phyloP scores from a whole-genome alignment of 2,329 filamentous ascomycete genomes.

The Coniochaeta sp. region DNA sequence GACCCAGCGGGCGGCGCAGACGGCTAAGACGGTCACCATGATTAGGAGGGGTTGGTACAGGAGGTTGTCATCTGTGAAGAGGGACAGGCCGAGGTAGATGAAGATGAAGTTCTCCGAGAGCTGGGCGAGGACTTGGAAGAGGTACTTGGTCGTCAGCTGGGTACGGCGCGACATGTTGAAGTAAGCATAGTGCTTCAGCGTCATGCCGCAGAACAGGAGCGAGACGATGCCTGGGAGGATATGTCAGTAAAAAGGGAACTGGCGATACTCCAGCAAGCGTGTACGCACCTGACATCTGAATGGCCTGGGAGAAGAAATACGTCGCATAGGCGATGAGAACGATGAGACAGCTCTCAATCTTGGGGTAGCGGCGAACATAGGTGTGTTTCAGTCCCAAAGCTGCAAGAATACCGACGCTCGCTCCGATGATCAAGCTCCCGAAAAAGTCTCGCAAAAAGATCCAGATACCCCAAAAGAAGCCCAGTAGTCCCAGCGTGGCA shows the following conservation, averaged over 20 bases:
- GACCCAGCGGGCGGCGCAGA: conserved; percentile 86
- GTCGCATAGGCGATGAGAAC: conserved; percentile 92
- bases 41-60: conserved; percentile 94
- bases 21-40: conserved; percentile 82
- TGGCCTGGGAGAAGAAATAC: conserved; percentile 95
- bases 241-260: conserved; percentile 11
- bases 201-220: conserved; percentile 94
- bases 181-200: conserved; percentile 97
- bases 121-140: conserved; percentile 92
- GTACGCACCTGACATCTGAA: conserved; percentile 83
- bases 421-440: conserved; percentile 82
- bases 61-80: conserved; percentile 85
- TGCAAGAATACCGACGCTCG: conserved; percentile 78
- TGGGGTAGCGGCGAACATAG: conserved; percentile 82
- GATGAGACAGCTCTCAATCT: conserved; percentile 93
- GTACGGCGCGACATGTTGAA: conserved; percentile 99
- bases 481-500: conserved; percentile 68
- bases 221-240: conserved; percentile 74
- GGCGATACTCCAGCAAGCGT: background rate
- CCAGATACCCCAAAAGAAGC: conserved; percentile 83
- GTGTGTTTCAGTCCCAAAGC: conserved; percentile 92
- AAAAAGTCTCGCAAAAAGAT: conserved; percentile 97
- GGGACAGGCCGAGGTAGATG: conserved; percentile 90
- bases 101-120: conserved; percentile 99
- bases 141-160: conserved; percentile 94